These are phyloP conservation scores for Ganoderma resinaceum DNA, from an alignment of 1,284 basidiomycete genomes.

Conservation along the genomic window DNA sequence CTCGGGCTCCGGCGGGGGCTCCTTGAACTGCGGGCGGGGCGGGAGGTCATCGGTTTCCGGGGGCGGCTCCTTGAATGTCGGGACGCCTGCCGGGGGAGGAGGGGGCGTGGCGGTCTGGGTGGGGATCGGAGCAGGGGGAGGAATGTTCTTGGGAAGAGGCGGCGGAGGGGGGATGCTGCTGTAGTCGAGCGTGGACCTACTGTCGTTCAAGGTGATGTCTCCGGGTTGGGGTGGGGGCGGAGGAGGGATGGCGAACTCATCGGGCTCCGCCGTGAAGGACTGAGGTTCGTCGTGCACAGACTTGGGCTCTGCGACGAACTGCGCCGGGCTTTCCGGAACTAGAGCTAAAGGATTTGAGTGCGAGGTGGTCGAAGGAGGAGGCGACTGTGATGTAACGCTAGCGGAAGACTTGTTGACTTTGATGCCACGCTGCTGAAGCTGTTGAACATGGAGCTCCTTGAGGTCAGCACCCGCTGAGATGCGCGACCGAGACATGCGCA, in stretches of 20 bases:
- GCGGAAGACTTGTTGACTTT: slow-evolving; percentile 22
- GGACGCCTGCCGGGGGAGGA: slow-evolving; percentile 31
- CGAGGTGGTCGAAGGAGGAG: slow-evolving; percentile 30
- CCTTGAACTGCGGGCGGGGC: slow-evolving; percentile 59
- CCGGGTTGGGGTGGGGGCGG: slow-evolving; percentile 31
- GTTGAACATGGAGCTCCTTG: slow-evolving; percentile 64
- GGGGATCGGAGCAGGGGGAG: slow-evolving; percentile 40
- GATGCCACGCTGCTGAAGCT: slow-evolving; percentile 43
- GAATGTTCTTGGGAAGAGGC: slow-evolving; percentile 39
- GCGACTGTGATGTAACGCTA: slow-evolving; percentile 17
- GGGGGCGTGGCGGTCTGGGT: slow-evolving; percentile 9
- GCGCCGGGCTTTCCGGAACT: slow-evolving; percentile 21
- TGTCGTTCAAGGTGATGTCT: slow-evolving; percentile 25
- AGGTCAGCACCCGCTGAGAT: slow-evolving; percentile 51
- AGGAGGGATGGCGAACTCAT: slow-evolving; percentile 29
- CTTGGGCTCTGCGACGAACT: slow-evolving; percentile 22
- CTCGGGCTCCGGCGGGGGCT: slow-evolving; percentile 46
- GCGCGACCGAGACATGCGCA: slow-evolving; percentile 76
- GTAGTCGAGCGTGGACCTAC: slow-evolving; percentile 28
- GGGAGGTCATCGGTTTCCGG: slow-evolving; percentile 49
- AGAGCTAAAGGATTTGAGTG: slow-evolving; percentile 11
- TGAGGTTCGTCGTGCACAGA: slow-evolving; percentile 13
- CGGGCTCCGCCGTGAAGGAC: slow-evolving; percentile 24
- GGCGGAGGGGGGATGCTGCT: slow-evolving; percentile 46
- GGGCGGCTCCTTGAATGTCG: slow-evolving; percentile 47